These are phyloP conservation scores for Apiospora hydei DNA, from an alignment of 2,329 filamentous ascomycete genomes.

Conservation along the genomic window DNA sequence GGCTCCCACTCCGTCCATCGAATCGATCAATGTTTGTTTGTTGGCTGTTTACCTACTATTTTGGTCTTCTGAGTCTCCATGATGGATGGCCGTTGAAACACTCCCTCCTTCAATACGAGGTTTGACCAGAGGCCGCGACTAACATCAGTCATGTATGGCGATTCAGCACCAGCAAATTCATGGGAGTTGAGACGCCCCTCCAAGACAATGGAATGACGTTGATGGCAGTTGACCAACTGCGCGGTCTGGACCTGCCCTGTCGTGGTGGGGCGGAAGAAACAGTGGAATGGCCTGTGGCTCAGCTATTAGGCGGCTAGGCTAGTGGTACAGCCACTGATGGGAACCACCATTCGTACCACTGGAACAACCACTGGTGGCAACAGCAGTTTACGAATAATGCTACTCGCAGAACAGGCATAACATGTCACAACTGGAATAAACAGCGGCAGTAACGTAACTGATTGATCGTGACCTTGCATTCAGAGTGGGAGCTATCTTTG, in stretches of 20 bases:
- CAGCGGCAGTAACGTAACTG: background rate
- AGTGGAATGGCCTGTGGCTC: background rate
- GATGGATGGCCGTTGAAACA: background rate
- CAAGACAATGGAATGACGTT: constrained; percentile 11
- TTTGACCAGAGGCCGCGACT: background rate
- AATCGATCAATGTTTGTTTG: background rate
- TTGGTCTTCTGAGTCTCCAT: background rate
- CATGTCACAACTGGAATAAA: background rate
- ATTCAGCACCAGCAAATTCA: background rate
- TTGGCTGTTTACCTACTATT: background rate
- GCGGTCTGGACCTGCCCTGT: background rate
- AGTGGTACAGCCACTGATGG: background rate
- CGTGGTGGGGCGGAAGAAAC: background rate
- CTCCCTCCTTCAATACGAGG: background rate
- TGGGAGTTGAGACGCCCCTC: constrained; percentile 1
- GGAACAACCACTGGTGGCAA: background rate
- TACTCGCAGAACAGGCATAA: background rate
- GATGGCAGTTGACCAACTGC: background rate
- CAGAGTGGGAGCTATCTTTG: background rate
- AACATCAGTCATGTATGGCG: background rate
- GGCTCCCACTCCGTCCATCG: background rate
- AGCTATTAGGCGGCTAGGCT: background rate
- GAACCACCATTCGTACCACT: background rate
- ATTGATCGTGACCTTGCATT: constrained; percentile 24
- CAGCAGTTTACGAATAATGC: background rate